phyloP scores from a whole-genome alignment of 768 basidiomycete species.

The Cystobasidium tubakii region DNA sequence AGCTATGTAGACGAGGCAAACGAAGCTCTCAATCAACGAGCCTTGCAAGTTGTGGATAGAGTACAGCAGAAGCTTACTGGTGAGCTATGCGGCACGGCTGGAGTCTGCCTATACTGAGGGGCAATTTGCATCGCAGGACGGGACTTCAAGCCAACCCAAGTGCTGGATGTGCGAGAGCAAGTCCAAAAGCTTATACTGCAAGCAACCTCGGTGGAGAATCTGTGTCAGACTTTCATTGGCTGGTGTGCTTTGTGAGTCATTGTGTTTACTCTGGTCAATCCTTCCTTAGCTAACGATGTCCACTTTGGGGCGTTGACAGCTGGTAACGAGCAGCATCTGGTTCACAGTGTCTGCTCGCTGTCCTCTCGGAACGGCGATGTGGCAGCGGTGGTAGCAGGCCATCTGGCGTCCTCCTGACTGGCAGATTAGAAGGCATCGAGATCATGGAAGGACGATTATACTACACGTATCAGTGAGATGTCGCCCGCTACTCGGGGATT shows the following conservation, averaged over 20 bases:
- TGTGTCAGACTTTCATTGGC: slow-evolving; percentile 67
- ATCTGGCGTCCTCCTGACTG: too few species aligned
- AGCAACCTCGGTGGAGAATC: slow-evolving; percentile 85
- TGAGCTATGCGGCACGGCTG: slow-evolving; percentile 19
- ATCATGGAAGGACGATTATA: too few species aligned
- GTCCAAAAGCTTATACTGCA: slow-evolving; percentile 90
- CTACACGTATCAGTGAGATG: too few species aligned
- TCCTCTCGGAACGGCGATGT: too few species aligned
- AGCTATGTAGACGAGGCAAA: slow-evolving; percentile 59
- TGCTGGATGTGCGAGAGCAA: slow-evolving; percentile 69
- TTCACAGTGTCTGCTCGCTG: too few species aligned
- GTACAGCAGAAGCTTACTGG: slow-evolving; percentile 89
- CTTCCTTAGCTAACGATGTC: too few species aligned
- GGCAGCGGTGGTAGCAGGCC: too few species aligned
- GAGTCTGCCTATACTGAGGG: background rate
- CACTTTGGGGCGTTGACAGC: too few species aligned
- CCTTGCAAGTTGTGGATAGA: slow-evolving; percentile 84
- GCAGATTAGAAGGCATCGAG: too few species aligned
- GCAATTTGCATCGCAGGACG: slow-evolving; percentile 57
- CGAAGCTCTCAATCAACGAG: slow-evolving; percentile 85
- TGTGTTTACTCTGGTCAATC: background rate
- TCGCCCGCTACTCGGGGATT: too few species aligned
- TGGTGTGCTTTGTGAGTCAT: slow-evolving; percentile 53
- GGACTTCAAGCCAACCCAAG: slow-evolving; percentile 81
- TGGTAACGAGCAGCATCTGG: too few species aligned